Conservation (phyloP, 345 rosid genomes). For the Fremontodendron californicum region DNA sequence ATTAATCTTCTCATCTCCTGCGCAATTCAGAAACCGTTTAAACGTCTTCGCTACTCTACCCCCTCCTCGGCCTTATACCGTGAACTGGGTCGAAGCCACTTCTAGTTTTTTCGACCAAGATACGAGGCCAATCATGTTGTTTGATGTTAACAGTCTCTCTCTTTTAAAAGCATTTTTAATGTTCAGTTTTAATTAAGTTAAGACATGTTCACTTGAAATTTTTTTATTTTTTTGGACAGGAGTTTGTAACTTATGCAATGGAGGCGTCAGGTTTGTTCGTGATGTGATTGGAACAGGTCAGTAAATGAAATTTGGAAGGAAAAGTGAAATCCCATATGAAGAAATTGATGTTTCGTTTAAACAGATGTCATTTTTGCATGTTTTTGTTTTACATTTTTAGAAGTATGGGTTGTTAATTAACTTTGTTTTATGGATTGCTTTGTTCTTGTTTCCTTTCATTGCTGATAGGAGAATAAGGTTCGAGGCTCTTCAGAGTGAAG, state of each 20-base stretch:
- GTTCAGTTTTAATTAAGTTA: neutral
- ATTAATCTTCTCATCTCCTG: slow-evolving; percentile 19
- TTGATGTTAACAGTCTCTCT: slow-evolving; percentile 39
- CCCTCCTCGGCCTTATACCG: slow-evolving; percentile 28
- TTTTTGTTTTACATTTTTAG: neutral
- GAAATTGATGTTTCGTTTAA: neutral
- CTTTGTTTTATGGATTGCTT: neutral
- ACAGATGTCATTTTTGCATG: too few species aligned
- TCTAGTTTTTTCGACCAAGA: slow-evolving; percentile 65
- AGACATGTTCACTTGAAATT: neutral
- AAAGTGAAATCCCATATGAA: neutral
- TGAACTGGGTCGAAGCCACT: slow-evolving; percentile 56
- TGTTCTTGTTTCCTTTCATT: neutral
- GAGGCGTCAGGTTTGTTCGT: slow-evolving; percentile 79
- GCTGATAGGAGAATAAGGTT: slow-evolving; percentile 66
- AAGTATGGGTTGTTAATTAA: neutral
- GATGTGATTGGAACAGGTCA: slow-evolving; percentile 66
- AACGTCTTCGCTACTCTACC: slow-evolving; percentile 37
- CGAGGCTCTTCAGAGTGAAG: slow-evolving; percentile 86
- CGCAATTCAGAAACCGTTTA: slow-evolving; percentile 21
- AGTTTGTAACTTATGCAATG: slow-evolving; percentile 87
- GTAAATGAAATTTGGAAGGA: too few species aligned
- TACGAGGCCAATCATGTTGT: slow-evolving; percentile 81
- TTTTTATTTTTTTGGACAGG: slow-evolving; percentile 36
- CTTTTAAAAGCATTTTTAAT: neutral